A percentile compares a stretch with the other conserved stretches of the same genome.
Conservation (phyloP, 2,329 filamentous ascomycete genomes). For the Cercospora sp. region DNA sequence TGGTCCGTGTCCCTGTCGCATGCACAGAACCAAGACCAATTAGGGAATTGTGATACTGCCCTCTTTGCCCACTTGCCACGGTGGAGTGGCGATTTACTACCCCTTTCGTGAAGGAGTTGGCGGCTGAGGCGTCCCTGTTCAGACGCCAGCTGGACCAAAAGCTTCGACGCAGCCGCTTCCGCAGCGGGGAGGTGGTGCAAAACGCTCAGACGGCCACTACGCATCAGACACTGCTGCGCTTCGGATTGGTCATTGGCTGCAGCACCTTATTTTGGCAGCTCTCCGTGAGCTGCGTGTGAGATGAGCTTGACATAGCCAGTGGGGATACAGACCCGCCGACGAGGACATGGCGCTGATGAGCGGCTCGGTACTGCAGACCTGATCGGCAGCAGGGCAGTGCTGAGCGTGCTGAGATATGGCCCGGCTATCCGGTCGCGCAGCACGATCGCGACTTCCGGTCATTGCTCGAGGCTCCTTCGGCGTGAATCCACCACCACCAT, state of each 20-base stretch:
- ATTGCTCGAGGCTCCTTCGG: not conserved
- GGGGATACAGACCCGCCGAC: not conserved
- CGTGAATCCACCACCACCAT: too few relatives aligned
- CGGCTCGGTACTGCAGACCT: not conserved
- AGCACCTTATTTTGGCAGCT: not conserved
- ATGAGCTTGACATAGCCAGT: not conserved
- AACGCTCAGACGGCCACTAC: not conserved
- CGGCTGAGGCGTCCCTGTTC: too few relatives aligned
- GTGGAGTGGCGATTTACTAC: too few relatives aligned
- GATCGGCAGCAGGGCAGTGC: not conserved
- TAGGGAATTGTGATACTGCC: not conserved
- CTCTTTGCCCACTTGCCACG: too few relatives aligned
- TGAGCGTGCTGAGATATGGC: not conserved
- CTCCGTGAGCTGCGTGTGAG: not conserved
- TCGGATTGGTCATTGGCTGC: not conserved
- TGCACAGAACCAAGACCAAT: not conserved
- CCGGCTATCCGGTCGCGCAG: not conserved
- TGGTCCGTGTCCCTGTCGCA: constrained; percentile 11
- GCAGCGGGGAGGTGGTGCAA: not conserved
- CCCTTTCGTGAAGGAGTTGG: too few relatives aligned
- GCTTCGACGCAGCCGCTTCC: not conserved
- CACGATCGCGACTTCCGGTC: not conserved
- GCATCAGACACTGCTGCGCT: not conserved
- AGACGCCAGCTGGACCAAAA: constrained; percentile 19
- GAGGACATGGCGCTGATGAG: not conserved